Base-by-base conservation (phyloP, 495 filamentous ascomycete genomes). In the Delitschia confertaspora region DNA sequence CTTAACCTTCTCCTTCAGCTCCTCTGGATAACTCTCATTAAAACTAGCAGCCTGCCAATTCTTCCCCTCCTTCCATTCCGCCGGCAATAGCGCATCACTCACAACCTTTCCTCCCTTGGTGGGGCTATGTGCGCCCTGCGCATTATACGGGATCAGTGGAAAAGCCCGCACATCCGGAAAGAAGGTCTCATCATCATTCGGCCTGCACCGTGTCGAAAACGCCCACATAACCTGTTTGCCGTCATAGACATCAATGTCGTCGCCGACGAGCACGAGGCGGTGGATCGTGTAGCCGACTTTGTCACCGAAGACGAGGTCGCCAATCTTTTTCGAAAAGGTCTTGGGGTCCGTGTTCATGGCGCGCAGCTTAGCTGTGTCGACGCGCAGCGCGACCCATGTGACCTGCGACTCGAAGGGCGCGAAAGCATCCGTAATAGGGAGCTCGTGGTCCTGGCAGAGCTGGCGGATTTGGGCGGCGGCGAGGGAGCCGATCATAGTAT, bases 181-280 rank as follows among this genome's bases (percentile, higher is more conserved):
- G 40, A 64, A 55, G 0, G 38, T 53, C 55, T 69, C 66, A 33
- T 68, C 65, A 0, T 45, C 24, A 4, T 47, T 57, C 0, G 67
- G 66, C 0, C 59, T 57, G 32, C 66, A 70, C 0, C 67, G 54
- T 5, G 65, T 68, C 5, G 58, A 57, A 34, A 65, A 67, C 1
- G 67, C 66, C 62, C 63, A 70, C 60, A 70, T 64, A 0, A 69
- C 57, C 16, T 66, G 62, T 11, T 31, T 31, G 29, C 11, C 11
- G 29, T 31, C 16, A 14, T n/a, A 31, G 4, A 64, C 58, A 42
- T 67, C 60, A 27, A 69, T 66, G 33, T 69, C 65, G 4, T 66
- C 65, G 6, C 65, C 65, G 1, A 55, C 55, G 0, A 69, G 47
- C 0, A 68, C 50, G 7, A 69, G 23, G 1, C 64, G 65, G 26